These are phyloP conservation scores for Eucalyptus regnans DNA, from an alignment of 345 rosid genomes.

Conservation along the genomic window DNA sequence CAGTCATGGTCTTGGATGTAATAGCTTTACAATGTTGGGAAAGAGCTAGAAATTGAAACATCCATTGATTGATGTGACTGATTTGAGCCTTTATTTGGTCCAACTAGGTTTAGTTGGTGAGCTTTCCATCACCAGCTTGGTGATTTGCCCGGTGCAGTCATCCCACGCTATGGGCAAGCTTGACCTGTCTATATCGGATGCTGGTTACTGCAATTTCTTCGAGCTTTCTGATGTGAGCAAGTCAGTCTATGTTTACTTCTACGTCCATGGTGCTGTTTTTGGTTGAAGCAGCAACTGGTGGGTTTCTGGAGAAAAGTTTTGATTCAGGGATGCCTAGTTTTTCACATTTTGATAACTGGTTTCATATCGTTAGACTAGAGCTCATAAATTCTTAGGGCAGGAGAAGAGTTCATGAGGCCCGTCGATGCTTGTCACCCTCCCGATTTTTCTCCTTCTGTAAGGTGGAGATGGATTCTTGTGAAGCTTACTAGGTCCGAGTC, in stretches of 20 bases:
- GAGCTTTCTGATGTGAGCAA: background rate
- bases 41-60: background rate
- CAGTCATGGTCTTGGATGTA: background rate
- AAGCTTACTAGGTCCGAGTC: background rate
- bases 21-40: background rate
- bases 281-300: background rate
- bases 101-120: background rate
- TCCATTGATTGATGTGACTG: background rate
- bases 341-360: background rate
- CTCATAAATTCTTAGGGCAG: background rate
- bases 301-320: background rate
- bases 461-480: background rate
- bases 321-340: background rate
- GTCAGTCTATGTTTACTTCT: background rate
- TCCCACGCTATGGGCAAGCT: background rate
- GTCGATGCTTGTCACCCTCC: background rate
- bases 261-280: too few relatives aligned
- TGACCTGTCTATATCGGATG: background rate
- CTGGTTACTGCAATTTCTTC: background rate
- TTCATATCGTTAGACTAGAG: background rate
- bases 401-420: background rate
- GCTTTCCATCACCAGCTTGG: background rate
- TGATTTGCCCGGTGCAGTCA: background rate
- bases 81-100: background rate
- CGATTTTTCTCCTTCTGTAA: too few relatives aligned